Evolutionary conservation across 2,329 filamentous ascomycete genomes (phyloP), one percentile per base, ranked within the genome.

Genomic region (Stagonosporopsis tanaceti): DNA sequence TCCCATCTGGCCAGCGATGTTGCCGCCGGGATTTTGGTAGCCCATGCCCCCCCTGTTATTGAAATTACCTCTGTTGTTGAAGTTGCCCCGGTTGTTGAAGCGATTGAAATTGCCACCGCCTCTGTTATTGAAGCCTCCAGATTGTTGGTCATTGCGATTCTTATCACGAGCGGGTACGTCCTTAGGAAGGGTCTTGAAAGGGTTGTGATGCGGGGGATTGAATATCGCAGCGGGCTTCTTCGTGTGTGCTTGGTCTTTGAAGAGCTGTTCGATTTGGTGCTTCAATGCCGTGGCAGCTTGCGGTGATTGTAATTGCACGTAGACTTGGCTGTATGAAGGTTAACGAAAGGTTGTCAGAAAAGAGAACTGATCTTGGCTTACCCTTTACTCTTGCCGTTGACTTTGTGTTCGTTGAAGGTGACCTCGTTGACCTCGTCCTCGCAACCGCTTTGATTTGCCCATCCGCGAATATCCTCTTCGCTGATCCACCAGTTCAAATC

Each of bases 371-470:
- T 15, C 3, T 9, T 11, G 15, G 77, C 87, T 63, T 83, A 96
- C 93, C 95, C 94, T 81, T 98, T 97, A 79, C 92, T 97, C 80
- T 99, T 99, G 67, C 95, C 95, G 67, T 99, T 99, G 45, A 98
- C 93, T 76, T 99, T 99, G 78, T 98, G 95, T 76, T 99, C 95
- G 70, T 92, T 97, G 76, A 98, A 99, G 0, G 93, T 97, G 48
- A 99, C 87, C 60, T 98, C 95, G 69, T 91, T 93, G 17, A 98
- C 80, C 70, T 97, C 92, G 42, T 89, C 85, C 75, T 98, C 95
- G 66, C 87, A 91, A 2, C 85, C 86, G n/a, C 90, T 91, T 63
- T 91, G 85, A 64, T 88, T 87, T 24, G 90, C 84, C 91, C 93
- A 97, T 47, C 90, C 91, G 50, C 95, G 90, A 54, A 99, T 87